Conservation (phyloP, 176 grass and related monocot species). For the Aegilops sharonensis region DNA sequence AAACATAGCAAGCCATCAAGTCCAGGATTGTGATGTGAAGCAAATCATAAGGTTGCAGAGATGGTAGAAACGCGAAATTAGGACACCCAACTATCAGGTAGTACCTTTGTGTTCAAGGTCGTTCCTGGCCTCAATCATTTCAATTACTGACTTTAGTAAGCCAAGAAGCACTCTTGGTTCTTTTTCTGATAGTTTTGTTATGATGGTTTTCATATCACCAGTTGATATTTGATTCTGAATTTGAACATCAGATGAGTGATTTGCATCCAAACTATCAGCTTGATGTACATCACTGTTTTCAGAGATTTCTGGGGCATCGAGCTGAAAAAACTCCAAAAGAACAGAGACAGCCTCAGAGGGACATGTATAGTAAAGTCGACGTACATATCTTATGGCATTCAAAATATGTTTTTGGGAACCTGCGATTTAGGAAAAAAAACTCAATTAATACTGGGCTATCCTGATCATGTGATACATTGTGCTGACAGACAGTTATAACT, state of each 20-base stretch:
- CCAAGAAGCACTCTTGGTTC: constrained; percentile 74
- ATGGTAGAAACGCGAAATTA: constrained; percentile 6
- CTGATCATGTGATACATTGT: constrained; percentile 12
- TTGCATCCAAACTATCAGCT: constrained; percentile 33
- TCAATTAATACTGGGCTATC: constrained; percentile 1
- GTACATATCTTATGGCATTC: constrained; percentile 47
- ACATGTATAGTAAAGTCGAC: constrained; percentile 59
- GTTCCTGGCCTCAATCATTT: constrained; percentile 60
- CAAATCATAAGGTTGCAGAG: background rate
- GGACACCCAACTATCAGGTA: background rate
- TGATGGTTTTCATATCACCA: constrained; percentile 54
- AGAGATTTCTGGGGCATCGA: constrained; percentile 41
- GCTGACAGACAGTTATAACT: background rate
- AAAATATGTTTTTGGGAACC: constrained; percentile 59
- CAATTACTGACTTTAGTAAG: constrained; percentile 67
- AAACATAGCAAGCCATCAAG: background rate
- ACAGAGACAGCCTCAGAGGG: constrained; percentile 65
- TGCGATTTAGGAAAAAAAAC: constrained; percentile 34
- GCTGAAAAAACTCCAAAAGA: constrained; percentile 63
- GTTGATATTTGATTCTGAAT: constrained; percentile 34
- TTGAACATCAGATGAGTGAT: constrained; percentile 25
- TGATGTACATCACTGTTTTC: constrained; percentile 37
- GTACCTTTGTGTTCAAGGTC: constrained; percentile 39
- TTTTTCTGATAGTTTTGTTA: constrained; percentile 62
- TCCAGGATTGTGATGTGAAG: constrained; percentile 1